These are phyloP conservation scores for Hyphodiscus hymeniophilus DNA, from an alignment of 495 filamentous ascomycete genomes.

Conservation along the genomic window DNA sequence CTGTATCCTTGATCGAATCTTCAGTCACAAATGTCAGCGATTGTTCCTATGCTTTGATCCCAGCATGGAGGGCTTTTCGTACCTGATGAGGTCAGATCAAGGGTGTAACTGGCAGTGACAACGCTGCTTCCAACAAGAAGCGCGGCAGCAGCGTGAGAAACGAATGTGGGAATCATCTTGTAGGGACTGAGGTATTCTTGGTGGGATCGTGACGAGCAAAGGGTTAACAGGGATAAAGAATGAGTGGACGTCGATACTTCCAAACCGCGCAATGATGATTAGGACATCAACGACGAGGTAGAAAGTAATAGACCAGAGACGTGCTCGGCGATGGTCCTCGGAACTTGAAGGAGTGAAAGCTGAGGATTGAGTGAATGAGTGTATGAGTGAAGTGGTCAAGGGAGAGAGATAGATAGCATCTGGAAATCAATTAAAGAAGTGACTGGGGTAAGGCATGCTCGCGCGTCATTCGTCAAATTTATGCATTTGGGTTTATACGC, in stretches of 20 bases:
- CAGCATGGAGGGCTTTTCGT: conserved; percentile 1
- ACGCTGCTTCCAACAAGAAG: conserved; percentile 12
- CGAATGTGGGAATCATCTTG: conserved; percentile 14
- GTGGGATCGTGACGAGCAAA: neutral
- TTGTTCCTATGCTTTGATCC: neutral
- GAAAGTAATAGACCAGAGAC: conserved; percentile 2
- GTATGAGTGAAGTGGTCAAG: too few relatives aligned
- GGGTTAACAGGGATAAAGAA: neutral
- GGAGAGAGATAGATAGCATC: too few relatives aligned
- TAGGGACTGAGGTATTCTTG: neutral
- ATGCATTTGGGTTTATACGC: too few relatives aligned
- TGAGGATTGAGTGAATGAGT: too few relatives aligned
- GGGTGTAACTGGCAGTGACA: conserved; percentile 15
- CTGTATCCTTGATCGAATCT: conserved; percentile 55
- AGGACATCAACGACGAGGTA: conserved; percentile 5
- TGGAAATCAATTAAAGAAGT: too few relatives aligned
- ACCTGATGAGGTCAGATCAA: conserved; percentile 15
- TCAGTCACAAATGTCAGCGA: conserved; percentile 1
- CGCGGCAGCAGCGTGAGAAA: conserved; percentile 18
- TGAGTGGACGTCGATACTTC: conserved; percentile 17
- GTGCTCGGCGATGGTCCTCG: neutral
- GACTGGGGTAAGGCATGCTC: too few relatives aligned
- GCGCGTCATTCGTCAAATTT: too few relatives aligned
- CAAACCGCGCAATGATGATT: neutral
- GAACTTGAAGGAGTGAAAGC: neutral